Conservation (phyloP, 495 filamentous ascomycete species). For the Cercophora newfieldiana region DNA sequence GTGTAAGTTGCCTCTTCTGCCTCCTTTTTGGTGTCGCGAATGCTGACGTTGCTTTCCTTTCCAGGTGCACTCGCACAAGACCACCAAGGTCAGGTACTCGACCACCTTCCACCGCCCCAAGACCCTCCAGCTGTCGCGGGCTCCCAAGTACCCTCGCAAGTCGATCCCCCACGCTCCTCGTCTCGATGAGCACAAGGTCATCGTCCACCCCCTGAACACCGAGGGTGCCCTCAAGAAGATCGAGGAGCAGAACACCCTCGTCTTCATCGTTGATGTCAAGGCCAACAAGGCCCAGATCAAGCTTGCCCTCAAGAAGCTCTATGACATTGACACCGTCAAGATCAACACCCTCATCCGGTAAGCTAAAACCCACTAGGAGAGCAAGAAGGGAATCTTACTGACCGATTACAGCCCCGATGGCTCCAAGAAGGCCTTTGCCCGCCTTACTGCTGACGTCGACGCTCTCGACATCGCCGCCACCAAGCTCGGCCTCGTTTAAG, state of each 20-base stretch:
- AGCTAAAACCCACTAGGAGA: slow-evolving; percentile 24
- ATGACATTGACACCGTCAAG: slow-evolving; percentile 97
- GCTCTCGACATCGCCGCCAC: slow-evolving; percentile 99
- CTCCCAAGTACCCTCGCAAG: slow-evolving; percentile 96
- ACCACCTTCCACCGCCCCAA: slow-evolving; percentile 98
- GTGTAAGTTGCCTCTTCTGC: slow-evolving; percentile 57
- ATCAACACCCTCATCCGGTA: slow-evolving; percentile 99
- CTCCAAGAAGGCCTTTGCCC: slow-evolving; percentile 96
- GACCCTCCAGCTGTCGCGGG: slow-evolving; percentile 86
- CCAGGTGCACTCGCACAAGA: slow-evolving; percentile 76
- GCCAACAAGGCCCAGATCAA: slow-evolving; percentile 99
- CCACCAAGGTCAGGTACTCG: slow-evolving; percentile 84
- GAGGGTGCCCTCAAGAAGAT: slow-evolving; percentile 99
- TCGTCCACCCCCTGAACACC: slow-evolving; percentile 85
- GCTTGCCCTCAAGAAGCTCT: slow-evolving; percentile 96
- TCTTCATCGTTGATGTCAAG: slow-evolving; percentile 98
- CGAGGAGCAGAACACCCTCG: slow-evolving; percentile 99
- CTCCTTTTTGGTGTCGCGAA: neutral
- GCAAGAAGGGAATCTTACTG: slow-evolving; percentile 17
- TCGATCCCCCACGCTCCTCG: slow-evolving; percentile 85
- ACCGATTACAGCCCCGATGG: slow-evolving; percentile 73
- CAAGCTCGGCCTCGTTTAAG: slow-evolving; percentile 96
- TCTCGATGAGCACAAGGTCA: slow-evolving; percentile 89
- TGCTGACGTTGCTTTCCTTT: slow-evolving; percentile 24
- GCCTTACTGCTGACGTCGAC: slow-evolving; percentile 93